Conservation (phyloP, 306 rosid genomes). For the Erythrophleum fordii region DNA sequence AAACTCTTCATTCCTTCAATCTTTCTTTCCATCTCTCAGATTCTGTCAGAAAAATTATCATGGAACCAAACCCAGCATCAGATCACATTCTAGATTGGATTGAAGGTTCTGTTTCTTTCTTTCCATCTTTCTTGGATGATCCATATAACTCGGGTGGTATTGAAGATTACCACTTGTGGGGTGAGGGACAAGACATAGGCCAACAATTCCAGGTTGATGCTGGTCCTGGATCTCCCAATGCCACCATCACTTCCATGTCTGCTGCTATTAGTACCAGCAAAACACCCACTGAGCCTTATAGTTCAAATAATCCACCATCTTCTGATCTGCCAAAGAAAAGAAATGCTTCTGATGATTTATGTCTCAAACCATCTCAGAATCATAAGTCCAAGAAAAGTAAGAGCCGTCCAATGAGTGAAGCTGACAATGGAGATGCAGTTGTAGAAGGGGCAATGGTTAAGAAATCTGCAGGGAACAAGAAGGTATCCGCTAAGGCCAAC, state of each 20-base stretch:
- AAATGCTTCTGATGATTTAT: conserved; percentile 44
- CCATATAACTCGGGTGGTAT: conserved; percentile 55
- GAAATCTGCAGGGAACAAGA: conserved; percentile 65
- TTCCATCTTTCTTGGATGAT: conserved; percentile 76
- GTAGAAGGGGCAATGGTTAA: conserved; percentile 42
- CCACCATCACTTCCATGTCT: conserved; percentile 29
- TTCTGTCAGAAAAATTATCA: conserved; percentile 51
- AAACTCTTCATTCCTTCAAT: conserved; percentile 29
- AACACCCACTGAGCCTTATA: conserved; percentile 43
- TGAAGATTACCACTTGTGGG: conserved; percentile 68
- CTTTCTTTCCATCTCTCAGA: conserved; percentile 24
- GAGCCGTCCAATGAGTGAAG: conserved; percentile 38
- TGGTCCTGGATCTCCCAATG: conserved; percentile 38
- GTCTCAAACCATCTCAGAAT: conserved; percentile 46
- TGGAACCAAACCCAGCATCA: conserved; percentile 60
- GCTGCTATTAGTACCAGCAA: conserved; percentile 32
- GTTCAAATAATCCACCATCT: conserved; percentile 38
- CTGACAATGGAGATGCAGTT: conserved; percentile 44
- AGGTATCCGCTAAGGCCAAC: conserved; percentile 48
- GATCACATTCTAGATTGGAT: conserved; percentile 87
- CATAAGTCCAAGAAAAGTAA: conserved; percentile 50
- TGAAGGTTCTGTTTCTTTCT: conserved; percentile 71
- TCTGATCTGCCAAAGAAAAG: conserved; percentile 68
- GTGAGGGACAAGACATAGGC: conserved; percentile 51
- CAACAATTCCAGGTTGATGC: conserved; percentile 46